A percentile compares a stretch with the other conserved stretches of the same genome.
These are phyloP conservation scores for Globisporangium nodosum DNA, from an alignment of 352 stramenopile genomes.

Conservation along the genomic window DNA sequence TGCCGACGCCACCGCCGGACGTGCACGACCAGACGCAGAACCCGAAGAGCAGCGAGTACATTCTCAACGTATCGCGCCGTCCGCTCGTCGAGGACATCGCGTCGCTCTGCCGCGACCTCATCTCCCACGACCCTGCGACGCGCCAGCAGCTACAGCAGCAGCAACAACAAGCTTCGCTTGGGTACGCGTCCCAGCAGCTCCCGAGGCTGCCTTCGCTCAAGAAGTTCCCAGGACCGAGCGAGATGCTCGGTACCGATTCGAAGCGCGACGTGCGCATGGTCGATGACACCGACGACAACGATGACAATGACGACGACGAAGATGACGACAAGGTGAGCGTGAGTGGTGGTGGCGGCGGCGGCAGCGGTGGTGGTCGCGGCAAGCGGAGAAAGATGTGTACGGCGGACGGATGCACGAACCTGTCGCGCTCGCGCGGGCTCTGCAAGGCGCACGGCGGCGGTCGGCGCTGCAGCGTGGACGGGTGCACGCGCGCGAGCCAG, in stretches of 20 bases:
- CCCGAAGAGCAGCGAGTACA: conserved; percentile 58
- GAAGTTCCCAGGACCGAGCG: conserved; percentile 10
- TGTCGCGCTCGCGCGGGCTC: conserved; percentile 69
- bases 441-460: conserved; percentile 78
- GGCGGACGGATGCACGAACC: conserved; percentile 63
- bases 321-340: conserved; percentile 19
- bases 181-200: neutral
- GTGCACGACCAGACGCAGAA: conserved; percentile 53
- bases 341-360: conserved; percentile 17
- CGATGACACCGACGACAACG: conserved; percentile 5
- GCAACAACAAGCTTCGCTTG: neutral
- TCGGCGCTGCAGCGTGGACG: conserved; percentile 70
- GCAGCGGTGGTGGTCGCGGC: conserved; percentile 28
- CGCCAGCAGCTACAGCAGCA: conserved; percentile 4
- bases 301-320: conserved; percentile 14
- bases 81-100: conserved; percentile 73
- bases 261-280: conserved; percentile 13
- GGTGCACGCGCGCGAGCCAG: conserved; percentile 72
- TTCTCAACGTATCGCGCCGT: conserved; percentile 32
- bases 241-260: conserved; percentile 6
- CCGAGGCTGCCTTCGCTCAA: conserved; percentile 2
- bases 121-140: conserved; percentile 46
- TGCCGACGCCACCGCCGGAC: conserved; percentile 62
- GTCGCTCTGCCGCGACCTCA: conserved; percentile 72
- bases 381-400: conserved; percentile 83